Percentiles rank a stretch among this genome's conserved stretches.
Evolutionary conservation across 2,329 filamentous ascomycete species (phyloP).

Genomic region (Fusarium heterosporum): DNA sequence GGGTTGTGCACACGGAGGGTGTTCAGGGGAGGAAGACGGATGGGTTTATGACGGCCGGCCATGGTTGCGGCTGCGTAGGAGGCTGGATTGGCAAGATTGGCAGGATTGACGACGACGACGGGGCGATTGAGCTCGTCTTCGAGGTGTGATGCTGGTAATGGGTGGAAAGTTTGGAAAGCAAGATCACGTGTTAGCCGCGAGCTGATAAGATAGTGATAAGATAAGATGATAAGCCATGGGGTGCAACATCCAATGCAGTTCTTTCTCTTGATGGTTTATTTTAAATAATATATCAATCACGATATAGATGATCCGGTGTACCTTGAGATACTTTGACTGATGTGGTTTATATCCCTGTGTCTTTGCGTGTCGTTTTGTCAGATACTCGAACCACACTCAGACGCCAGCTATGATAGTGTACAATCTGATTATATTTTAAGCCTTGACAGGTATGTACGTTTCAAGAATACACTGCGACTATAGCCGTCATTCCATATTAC

Average conservation of each 20-base stretch:
- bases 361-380: neutral
- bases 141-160: slow-evolving; percentile 17
- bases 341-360: neutral
- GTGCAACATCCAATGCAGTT: neutral
- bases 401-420: too few relatives aligned
- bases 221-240: neutral
- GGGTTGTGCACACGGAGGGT: slow-evolving; percentile 66
- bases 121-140: slow-evolving; percentile 4
- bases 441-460: neutral
- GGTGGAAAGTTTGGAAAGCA: slow-evolving; percentile 37
- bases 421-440: too few relatives aligned
- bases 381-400: too few relatives aligned
- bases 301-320: neutral
- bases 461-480: neutral
- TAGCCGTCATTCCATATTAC: neutral
- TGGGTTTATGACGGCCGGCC: slow-evolving; percentile 61
- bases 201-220: slow-evolving; percentile 19
- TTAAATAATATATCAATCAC: neutral
- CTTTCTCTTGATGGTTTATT: neutral
- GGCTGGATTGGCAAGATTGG: neutral
- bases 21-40: slow-evolving; percentile 69
- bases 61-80: slow-evolving; percentile 50
- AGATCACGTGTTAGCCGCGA: slow-evolving; percentile 43
- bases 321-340: neutral
- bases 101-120: neutral